Conservation (phyloP, 768 basidiomycete species). For the Scleroderma citrinum region DNA sequence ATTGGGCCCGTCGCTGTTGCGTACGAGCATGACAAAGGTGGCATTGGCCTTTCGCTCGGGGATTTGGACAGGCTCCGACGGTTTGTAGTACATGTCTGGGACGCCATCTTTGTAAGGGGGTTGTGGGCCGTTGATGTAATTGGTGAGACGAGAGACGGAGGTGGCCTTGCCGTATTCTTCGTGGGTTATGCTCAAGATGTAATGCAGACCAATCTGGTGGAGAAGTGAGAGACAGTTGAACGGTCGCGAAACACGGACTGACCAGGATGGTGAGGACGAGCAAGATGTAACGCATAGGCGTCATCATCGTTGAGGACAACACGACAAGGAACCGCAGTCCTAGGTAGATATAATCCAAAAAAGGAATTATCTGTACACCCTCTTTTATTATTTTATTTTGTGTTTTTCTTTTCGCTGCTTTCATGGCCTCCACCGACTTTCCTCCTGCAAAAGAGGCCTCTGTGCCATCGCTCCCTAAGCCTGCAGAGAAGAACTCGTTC, state of each 20-base stretch:
- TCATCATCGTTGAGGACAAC: conserved; percentile 42
- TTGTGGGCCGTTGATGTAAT: conserved; percentile 14
- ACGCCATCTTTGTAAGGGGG: conserved; percentile 56
- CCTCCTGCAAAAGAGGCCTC: conserved; percentile 37
- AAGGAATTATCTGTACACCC: too few relatives aligned
- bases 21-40: conserved; percentile 72
- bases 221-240: conserved; percentile 7
- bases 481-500: conserved; percentile 35
- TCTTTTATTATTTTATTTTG: conserved; percentile 23
- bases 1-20: conserved; percentile 57
- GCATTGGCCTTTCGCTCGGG: conserved; percentile 72
- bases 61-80: conserved; percentile 28
- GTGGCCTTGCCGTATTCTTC: conserved; percentile 39
- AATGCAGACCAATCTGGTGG: conserved; percentile 34
- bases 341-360: too few relatives aligned
- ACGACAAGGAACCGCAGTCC: too few relatives aligned
- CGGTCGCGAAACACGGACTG: conserved; percentile 11
- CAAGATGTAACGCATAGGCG: conserved; percentile 54
- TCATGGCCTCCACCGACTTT: conserved; percentile 42
- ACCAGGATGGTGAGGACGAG: conserved; percentile 44
- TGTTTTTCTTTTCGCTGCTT: conserved; percentile 23
- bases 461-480: conserved; percentile 29
- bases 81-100: conserved; percentile 52
- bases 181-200: conserved; percentile 37
- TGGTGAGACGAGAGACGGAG: conserved; percentile 29